Conservation (phyloP, 2,329 filamentous ascomycete genomes). For the Alternaria burnsii region DNA sequence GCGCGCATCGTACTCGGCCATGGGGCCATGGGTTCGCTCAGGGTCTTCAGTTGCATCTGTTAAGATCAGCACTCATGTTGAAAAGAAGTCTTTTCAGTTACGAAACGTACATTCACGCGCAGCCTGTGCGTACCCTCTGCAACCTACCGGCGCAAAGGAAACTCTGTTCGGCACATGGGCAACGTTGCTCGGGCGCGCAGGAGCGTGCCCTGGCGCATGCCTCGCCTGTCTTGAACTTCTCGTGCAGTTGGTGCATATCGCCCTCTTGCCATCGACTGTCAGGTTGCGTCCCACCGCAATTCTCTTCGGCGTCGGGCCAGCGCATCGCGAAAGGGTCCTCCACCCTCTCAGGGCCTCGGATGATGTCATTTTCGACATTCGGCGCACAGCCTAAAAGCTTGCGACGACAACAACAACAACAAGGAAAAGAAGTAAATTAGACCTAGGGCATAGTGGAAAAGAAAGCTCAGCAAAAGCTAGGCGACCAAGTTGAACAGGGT, state of each 20-base stretch:
- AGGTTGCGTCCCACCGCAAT: slow-evolving; percentile 9
- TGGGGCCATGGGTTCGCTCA: slow-evolving; percentile 66
- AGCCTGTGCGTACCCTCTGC: slow-evolving; percentile 42
- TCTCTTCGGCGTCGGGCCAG: slow-evolving; percentile 27
- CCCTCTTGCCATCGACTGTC: slow-evolving; percentile 18
- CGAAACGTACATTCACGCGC: slow-evolving; percentile 33
- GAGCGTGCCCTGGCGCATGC: slow-evolving; percentile 10
- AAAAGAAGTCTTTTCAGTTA: neutral
- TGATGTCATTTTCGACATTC: slow-evolving; percentile 45
- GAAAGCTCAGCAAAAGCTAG: slow-evolving; percentile 6
- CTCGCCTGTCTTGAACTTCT: slow-evolving; percentile 21
- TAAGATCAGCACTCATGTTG: slow-evolving; percentile 14
- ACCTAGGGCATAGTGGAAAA: slow-evolving; percentile 22
- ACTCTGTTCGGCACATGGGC: slow-evolving; percentile 9
- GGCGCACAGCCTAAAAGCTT: slow-evolving; percentile 8
- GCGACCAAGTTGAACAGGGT: slow-evolving; percentile 5
- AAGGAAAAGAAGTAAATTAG: neutral
- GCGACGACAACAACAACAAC: neutral
- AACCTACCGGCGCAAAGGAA: slow-evolving; percentile 17
- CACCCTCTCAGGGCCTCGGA: slow-evolving; percentile 41
- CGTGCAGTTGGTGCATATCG: slow-evolving; percentile 42
- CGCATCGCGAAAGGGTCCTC: slow-evolving; percentile 37
- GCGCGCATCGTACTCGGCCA: slow-evolving; percentile 86
- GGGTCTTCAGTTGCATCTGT: slow-evolving; percentile 24
- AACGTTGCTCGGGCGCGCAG: slow-evolving; percentile 10